A percentile compares a stretch with the other conserved stretches of the same genome.
Conservation (phyloP, 257 asterid genomes). For the Nicotiana tomentosiformis region DNA sequence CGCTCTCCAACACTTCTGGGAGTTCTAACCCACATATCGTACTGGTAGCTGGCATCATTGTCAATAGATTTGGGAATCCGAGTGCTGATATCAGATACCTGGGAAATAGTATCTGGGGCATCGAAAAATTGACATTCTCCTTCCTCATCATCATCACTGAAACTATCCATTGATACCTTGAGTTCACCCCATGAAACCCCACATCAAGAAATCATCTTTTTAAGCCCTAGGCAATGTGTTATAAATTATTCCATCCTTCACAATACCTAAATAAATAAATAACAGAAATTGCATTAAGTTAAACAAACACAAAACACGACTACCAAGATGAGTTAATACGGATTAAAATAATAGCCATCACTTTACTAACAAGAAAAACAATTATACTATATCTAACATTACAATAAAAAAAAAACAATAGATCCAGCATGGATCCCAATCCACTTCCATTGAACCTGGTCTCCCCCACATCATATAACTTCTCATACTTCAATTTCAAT, state of each 20-base stretch:
- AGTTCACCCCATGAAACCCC: constrained; percentile 67
- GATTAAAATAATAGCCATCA: constrained; percentile 24
- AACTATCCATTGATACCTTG: constrained; percentile 58
- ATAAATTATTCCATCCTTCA: constrained; percentile 29
- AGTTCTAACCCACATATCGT: constrained; percentile 57
- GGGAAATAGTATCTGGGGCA: constrained; percentile 56
- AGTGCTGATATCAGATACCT: constrained; percentile 30
- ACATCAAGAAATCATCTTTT: constrained; percentile 37
- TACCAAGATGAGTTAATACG: constrained; percentile 46
- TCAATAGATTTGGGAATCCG: constrained; percentile 7
- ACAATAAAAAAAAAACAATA: constrained; percentile 24
- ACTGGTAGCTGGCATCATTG: constrained; percentile 26
- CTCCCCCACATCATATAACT: constrained; percentile 29
- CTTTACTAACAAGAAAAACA: constrained; percentile 37
- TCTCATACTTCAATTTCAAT: constrained; percentile 17
- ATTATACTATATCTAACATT: constrained; percentile 22
- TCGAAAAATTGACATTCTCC: constrained; percentile 61
- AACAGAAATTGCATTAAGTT: constrained; percentile 19
- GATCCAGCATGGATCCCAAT: constrained; percentile 94
- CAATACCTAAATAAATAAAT: constrained; percentile 40
- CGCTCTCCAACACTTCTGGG: constrained; percentile 75
- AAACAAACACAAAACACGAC: constrained; percentile 42
- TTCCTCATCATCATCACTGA: constrained; percentile 32
- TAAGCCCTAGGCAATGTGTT: constrained; percentile 50
- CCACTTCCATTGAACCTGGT: constrained; percentile 74